These are phyloP conservation scores for Podila horticola DNA, from an alignment of 192 early-diverging fungal genomes.

Conservation along the genomic window DNA sequence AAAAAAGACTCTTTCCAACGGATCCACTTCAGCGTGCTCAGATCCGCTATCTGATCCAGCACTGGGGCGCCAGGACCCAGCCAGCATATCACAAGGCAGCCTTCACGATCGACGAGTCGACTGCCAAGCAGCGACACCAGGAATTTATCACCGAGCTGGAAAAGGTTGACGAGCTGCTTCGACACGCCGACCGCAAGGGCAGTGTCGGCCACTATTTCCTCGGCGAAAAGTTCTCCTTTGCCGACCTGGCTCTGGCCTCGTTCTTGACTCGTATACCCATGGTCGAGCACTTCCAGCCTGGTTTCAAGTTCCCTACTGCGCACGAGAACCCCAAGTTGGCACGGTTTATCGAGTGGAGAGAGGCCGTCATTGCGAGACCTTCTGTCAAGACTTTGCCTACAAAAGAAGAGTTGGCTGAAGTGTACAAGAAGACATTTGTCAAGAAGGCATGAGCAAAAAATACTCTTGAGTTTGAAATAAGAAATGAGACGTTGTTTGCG, in stretches of 20 bases:
- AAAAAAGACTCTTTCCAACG: constrained; percentile 48
- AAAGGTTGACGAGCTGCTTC: constrained; percentile 26
- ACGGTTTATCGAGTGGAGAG: constrained; percentile 43
- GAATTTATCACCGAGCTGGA: constrained; percentile 26
- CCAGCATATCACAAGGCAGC: constrained; percentile 25
- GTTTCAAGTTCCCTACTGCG: constrained; percentile 18
- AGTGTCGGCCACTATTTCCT: constrained; percentile 56
- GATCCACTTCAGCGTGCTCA: constrained; percentile 55
- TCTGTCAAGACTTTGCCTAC: neutral
- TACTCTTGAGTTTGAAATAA: neutral
- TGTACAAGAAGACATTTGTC: neutral
- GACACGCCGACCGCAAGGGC: constrained; percentile 5
- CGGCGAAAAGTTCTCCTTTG: constrained; percentile 51
- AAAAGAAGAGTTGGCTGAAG: neutral
- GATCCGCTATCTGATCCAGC: constrained; percentile 55
- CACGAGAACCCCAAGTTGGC: constrained; percentile 23
- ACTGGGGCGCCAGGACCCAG: constrained; percentile 27
- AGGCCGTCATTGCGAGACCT: constrained; percentile 13
- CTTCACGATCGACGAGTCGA: constrained; percentile 6
- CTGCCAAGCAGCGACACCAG: constrained; percentile 15
- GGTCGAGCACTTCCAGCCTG: constrained; percentile 22
- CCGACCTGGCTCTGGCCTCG: constrained; percentile 56
- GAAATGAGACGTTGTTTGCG: too few species aligned
- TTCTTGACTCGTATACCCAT: constrained; percentile 46
- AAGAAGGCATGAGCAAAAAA: neutral